Conservation (phyloP, 192 early-diverging fungal species). For the Podila epicladia region DNA sequence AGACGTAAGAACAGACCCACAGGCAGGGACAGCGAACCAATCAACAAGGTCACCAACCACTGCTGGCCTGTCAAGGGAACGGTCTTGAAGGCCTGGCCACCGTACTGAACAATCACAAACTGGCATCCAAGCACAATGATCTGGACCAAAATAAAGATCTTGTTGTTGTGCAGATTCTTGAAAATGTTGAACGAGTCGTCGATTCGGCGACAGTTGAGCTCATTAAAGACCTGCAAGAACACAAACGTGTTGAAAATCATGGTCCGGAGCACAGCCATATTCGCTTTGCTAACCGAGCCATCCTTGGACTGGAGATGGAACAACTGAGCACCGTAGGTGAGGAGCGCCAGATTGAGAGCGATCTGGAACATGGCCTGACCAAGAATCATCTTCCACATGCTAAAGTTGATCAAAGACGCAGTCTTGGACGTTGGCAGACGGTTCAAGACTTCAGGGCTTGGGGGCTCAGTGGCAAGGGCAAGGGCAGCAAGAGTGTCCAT, state of each 20-base stretch:
- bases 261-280: slow-evolving; percentile 69
- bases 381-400: slow-evolving; percentile 94
- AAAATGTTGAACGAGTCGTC: slow-evolving; percentile 87
- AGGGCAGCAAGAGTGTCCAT: slow-evolving; percentile 95
- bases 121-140: slow-evolving; percentile 77
- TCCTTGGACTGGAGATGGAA: slow-evolving; percentile 62
- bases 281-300: slow-evolving; percentile 19
- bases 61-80: slow-evolving; percentile 68
- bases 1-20: slow-evolving; percentile 84
- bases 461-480: slow-evolving; percentile 92
- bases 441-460: slow-evolving; percentile 83
- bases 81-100: slow-evolving; percentile 90
- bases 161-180: slow-evolving; percentile 83
- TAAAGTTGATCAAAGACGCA: slow-evolving; percentile 83
- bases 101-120: slow-evolving; percentile 87
- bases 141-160: slow-evolving; percentile 83
- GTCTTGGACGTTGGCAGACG: slow-evolving; percentile 79
- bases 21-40: slow-evolving; percentile 85
- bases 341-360: slow-evolving; percentile 70
- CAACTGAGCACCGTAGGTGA: slow-evolving; percentile 65
- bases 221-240: slow-evolving; percentile 95
- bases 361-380: slow-evolving; percentile 94
- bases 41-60: slow-evolving; percentile 83
- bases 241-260: slow-evolving; percentile 95
- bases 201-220: slow-evolving; percentile 91